These are phyloP conservation scores for Nigrospora oryzae DNA, from an alignment of 2,329 filamentous ascomycete genomes.

Conservation along the genomic window DNA sequence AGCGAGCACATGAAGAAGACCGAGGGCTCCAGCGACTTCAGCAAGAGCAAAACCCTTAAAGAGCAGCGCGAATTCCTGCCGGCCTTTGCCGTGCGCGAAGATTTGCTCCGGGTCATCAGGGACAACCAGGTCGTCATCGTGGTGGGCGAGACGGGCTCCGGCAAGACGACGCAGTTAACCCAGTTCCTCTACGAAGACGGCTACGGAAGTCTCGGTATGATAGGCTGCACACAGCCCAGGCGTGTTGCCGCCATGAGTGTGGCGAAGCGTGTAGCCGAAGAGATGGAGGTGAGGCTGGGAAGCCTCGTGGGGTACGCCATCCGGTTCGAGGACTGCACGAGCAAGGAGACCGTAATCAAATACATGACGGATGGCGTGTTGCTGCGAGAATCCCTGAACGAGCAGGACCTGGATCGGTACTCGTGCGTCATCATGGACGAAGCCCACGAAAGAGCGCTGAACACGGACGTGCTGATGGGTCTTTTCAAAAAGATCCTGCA, in stretches of 20 bases:
- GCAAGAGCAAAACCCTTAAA: constrained; percentile 77
- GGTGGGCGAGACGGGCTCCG: constrained; percentile 93
- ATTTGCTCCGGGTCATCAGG: constrained; percentile 80
- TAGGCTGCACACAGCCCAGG: constrained; percentile 91
- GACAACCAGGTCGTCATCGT: constrained; percentile 98
- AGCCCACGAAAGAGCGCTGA: constrained; percentile 91
- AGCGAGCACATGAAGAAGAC: constrained; percentile 82
- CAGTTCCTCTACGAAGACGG: constrained; percentile 96
- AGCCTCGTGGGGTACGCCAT: constrained; percentile 91
- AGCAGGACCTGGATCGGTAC: constrained; percentile 89
- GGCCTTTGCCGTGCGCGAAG: constrained; percentile 92
- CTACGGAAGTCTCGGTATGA: constrained; percentile 79
- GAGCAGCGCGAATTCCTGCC: constrained; percentile 92
- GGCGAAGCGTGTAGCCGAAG: constrained; percentile 93
- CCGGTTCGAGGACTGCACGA: constrained; percentile 96
- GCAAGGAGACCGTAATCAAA: constrained; percentile 90
- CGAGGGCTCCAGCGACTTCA: constrained; percentile 83
- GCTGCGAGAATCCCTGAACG: constrained; percentile 84
- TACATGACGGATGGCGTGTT: constrained; percentile 99
- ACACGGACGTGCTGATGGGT: constrained; percentile 96
- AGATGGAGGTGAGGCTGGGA: constrained; percentile 92
- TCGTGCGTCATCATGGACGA: constrained; percentile 99
- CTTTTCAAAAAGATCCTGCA: constrained; percentile 95
- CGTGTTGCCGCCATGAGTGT: constrained; percentile 99
- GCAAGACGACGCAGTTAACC: constrained; percentile 94